These are phyloP conservation scores for Phaeosphaeria sp. DNA, from an alignment of 2,329 filamentous ascomycete species.

Conservation along the genomic window DNA sequence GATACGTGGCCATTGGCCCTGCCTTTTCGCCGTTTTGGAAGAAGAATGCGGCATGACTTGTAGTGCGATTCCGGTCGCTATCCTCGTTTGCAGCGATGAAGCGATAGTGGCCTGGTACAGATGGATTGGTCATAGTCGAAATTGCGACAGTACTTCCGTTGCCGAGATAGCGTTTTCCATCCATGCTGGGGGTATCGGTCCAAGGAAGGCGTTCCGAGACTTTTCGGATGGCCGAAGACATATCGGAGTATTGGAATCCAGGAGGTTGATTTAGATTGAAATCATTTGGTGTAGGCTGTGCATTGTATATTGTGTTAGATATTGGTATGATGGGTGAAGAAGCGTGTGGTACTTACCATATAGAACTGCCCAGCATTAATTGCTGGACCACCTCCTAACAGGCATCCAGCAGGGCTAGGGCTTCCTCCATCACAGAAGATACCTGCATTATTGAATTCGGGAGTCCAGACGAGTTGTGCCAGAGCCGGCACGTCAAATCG, in stretches of 20 bases:
- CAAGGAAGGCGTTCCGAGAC: slow-evolving; percentile 71
- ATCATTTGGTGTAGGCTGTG: slow-evolving; percentile 63
- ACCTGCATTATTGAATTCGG: slow-evolving; percentile 61
- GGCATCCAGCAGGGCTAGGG: slow-evolving; percentile 70
- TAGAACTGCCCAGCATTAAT: slow-evolving; percentile 71
- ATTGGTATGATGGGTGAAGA: neutral
- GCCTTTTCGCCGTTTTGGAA: slow-evolving; percentile 67
- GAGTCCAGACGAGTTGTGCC: slow-evolving; percentile 69
- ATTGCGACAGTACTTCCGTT: slow-evolving; percentile 66
- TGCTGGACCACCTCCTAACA: slow-evolving; percentile 69
- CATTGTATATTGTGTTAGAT: neutral
- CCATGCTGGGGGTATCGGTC: slow-evolving; percentile 66
- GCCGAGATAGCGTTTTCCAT: slow-evolving; percentile 67
- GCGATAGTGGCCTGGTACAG: slow-evolving; percentile 61
- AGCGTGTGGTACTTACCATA: slow-evolving; percentile 16
- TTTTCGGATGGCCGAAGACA: slow-evolving; percentile 62
- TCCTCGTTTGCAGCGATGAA: slow-evolving; percentile 64
- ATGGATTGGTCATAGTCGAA: slow-evolving; percentile 55
- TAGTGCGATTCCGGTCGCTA: slow-evolving; percentile 63
- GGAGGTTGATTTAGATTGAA: slow-evolving; percentile 63
- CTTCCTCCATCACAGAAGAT: slow-evolving; percentile 61
- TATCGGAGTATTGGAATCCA: slow-evolving; percentile 69
- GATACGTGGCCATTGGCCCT: slow-evolving; percentile 72
- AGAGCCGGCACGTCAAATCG: slow-evolving; percentile 72
- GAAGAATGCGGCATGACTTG: slow-evolving; percentile 67